Evolutionary conservation across 2,329 filamentous ascomycete species (phyloP), one percentile per base, ranked within the genome.

Genomic region (Cytospora chrysosperma): DNA sequence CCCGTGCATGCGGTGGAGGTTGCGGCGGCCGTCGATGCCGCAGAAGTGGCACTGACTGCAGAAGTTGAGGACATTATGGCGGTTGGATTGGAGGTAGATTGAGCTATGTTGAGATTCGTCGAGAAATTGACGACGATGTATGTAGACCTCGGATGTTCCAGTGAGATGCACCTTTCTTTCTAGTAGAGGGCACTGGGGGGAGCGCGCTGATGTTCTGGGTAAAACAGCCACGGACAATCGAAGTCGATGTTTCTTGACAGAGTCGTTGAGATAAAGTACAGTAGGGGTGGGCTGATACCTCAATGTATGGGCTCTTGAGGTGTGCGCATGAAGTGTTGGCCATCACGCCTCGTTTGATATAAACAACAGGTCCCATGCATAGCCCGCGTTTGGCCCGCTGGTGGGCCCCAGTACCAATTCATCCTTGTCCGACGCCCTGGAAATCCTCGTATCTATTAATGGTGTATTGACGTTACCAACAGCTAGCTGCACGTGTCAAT

Each of bases 271-370:
- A n/a, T n/a, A n/a, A n/a, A n/a, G 3, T 4, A 19, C 17, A 10
- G 17, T 43, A 21, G 9, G 9, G 17, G 34, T 37, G 37, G 37
- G 7, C 37, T 19, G 15, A 5, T 40, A n/a, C 4, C 12, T 40
- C 12, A 5, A 12, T 13, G 3, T 34, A 9, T 9, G 10, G 10
- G 12, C 32, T 34, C 12, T 17, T 30, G 40, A 19, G 28, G 37
- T 21, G 6, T 49, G 4, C n/a, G 21, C 40, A 37, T 21, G 51
- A n/a, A 13, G 15, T 30, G 43, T 53, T 28, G 43, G 53, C 27
- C 37, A 10, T 53, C 53, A 61, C 51, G 37, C 40, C 53, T 52
- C n/a, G 53, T 61, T 61, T 64, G 62, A 57, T 40, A 56, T 64
- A 64, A 30, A 64, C 57, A 43, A 56, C 47, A 61, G 12, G n/a